These are phyloP conservation scores for Paecilomyces sp. DNA, from an alignment of 2,329 filamentous ascomycete species.

Conservation along the genomic window DNA sequence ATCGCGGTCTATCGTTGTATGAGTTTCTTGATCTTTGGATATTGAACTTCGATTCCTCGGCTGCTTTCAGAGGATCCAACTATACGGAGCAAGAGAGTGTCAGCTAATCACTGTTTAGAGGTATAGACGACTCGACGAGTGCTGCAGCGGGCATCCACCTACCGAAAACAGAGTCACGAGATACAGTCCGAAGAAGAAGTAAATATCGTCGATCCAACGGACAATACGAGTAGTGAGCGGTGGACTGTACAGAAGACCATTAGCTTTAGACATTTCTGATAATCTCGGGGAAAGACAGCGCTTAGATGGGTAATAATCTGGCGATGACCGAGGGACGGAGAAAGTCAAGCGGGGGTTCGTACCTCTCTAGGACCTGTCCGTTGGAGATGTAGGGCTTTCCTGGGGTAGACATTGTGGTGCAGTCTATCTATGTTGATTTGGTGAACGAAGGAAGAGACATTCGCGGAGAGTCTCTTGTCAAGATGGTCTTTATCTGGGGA, in stretches of 20 bases:
- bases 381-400: conserved; percentile 32
- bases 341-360: conserved; percentile 2
- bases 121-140: not conserved
- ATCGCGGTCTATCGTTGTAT: conserved; percentile 15
- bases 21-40: conserved; percentile 22
- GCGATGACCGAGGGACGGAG: no score
- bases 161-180: conserved; percentile 43
- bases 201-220: conserved; percentile 35
- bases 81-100: conserved; percentile 8
- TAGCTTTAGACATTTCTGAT: not conserved
- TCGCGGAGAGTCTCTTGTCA: not conserved
- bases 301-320: not conserved
- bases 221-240: conserved; percentile 37
- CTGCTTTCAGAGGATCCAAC: conserved; percentile 41
- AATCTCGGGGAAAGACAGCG: not conserved
- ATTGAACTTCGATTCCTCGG: conserved; percentile 41
- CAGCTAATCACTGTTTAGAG: not conserved
- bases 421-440: not conserved
- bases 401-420: conserved; percentile 25
- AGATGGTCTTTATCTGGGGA: not conserved
- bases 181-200: conserved; percentile 44
- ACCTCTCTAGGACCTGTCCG: conserved; percentile 32
- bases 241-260: conserved; percentile 23
- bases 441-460: not conserved
- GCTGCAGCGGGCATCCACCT: conserved; percentile 10